phyloP scores from a whole-genome alignment of 23 red algal genomes.

The Gracilaria caudata region DNA sequence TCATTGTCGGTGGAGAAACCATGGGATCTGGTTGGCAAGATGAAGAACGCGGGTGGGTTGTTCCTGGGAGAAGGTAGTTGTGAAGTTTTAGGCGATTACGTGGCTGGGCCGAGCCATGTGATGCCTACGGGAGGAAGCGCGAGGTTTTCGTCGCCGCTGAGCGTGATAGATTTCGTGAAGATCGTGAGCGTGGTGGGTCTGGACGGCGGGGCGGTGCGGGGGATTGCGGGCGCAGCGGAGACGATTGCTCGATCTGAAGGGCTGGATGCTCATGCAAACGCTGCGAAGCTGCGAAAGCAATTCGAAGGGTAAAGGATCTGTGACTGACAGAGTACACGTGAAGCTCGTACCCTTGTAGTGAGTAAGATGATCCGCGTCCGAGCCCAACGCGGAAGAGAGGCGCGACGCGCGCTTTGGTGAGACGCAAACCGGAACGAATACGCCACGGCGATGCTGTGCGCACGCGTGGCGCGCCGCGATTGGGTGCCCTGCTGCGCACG shows the following conservation, averaged over 20 bases:
- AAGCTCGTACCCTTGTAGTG: too few species aligned
- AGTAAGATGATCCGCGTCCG: too few species aligned
- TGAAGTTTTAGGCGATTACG: conserved; percentile 97
- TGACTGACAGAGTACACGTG: not conserved
- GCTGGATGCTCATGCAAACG: conserved; percentile 81
- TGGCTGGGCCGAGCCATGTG: conserved; percentile 94
- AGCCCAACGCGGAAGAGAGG: too few species aligned
- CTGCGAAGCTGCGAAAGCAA: conserved; percentile 60
- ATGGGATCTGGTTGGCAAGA: conserved; percentile 78
- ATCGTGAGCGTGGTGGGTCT: conserved; percentile 84
- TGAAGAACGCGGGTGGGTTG: conserved; percentile 88
- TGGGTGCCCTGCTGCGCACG: not conserved
- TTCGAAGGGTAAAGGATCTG: not conserved
- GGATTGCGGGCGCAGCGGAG: conserved; percentile 78
- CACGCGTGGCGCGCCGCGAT: not conserved
- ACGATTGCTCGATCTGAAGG: conserved; percentile 85
- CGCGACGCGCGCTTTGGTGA: not conserved
- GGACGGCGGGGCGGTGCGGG: conserved; percentile 37
- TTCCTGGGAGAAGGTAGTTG: conserved; percentile 89
- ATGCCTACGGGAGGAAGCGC: conserved; percentile 96
- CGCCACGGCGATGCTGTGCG: not conserved
- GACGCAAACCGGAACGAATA: not conserved
- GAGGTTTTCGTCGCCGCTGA: conserved; percentile 77
- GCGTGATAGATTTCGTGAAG: conserved; percentile 94
- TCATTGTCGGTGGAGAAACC: conserved; percentile 75